Percentiles rank a stretch among this genome's conserved stretches.
Conservation (phyloP, 1,284 basidiomycete species). For the Meripilus lineatus region DNA sequence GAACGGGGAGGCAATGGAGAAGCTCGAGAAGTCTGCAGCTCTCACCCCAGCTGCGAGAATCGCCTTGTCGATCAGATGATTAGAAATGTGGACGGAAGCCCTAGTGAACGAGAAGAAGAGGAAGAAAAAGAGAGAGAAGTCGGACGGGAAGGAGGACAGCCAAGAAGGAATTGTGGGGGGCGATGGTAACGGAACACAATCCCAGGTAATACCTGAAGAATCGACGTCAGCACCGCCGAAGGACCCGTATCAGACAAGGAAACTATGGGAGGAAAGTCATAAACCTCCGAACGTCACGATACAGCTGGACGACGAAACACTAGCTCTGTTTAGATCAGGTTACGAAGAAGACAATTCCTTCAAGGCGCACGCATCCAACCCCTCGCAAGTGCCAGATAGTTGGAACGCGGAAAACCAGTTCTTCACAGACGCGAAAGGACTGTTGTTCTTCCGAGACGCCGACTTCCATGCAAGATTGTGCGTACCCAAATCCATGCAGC, state of each 20-base stretch:
- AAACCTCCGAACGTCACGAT: not conserved
- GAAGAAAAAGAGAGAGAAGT: not conserved
- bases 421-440: conserved; percentile 12
- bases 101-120: not conserved
- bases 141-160: too few relatives aligned
- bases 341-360: conserved; percentile 6
- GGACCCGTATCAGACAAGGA: not conserved
- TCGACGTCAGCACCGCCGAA: not conserved
- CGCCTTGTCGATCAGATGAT: not conserved
- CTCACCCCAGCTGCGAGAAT: not conserved
- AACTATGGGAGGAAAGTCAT: conserved; percentile 7
- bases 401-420: conserved; percentile 11
- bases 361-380: too few relatives aligned
- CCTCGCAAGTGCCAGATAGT: too few relatives aligned
- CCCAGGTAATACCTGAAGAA: not conserved
- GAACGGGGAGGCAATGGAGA: not conserved
- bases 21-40: not conserved
- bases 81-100: not conserved
- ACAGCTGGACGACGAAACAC: not conserved
- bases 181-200: too few relatives aligned
- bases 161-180: too few relatives aligned
- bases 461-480: conserved; percentile 17
- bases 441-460: conserved; percentile 21
- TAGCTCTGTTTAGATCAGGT: not conserved
- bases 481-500: conserved; percentile 11